These are phyloP conservation scores for Hyaloperonospora brassicae DNA, from an alignment of 352 stramenopile species.

Conservation along the genomic window DNA sequence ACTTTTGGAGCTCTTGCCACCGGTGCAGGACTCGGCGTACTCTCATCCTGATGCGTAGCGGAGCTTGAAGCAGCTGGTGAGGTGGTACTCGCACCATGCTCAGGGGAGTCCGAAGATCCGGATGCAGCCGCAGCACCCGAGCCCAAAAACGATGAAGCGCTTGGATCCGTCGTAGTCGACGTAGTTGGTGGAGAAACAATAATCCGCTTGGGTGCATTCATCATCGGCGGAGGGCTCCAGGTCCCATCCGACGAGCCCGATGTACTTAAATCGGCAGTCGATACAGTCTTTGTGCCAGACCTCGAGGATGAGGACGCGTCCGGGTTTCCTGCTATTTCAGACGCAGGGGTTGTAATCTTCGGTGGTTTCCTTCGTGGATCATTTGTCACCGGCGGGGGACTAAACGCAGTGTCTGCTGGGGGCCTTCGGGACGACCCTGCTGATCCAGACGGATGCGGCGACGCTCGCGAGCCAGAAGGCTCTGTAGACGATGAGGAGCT, in stretches of 20 bases:
- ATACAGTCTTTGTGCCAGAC: constrained; percentile 8
- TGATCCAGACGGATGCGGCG: constrained; percentile 11
- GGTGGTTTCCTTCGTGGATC: constrained; percentile 14
- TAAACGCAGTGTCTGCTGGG: constrained; percentile 13
- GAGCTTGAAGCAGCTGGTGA: constrained; percentile 5
- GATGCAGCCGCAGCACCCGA: constrained; percentile 10
- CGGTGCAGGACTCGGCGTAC: constrained; percentile 23
- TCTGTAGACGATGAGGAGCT: constrained; percentile 10
- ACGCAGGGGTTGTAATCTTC: constrained; percentile 11
- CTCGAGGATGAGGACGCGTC: constrained; percentile 11
- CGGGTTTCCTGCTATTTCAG: neutral
- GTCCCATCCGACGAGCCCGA: constrained; percentile 13
- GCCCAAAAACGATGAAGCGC: constrained; percentile 9
- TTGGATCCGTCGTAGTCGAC: constrained; percentile 2
- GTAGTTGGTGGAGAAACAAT: constrained; percentile 8
- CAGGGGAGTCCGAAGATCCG: constrained; percentile 10
- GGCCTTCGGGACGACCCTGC: constrained; percentile 3
- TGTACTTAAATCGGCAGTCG: constrained; percentile 7
- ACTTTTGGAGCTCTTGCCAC: constrained; percentile 26
- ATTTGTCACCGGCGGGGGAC: constrained; percentile 22
- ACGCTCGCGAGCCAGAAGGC: constrained; percentile 5
- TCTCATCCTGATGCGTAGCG: constrained; percentile 12
- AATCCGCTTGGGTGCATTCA: constrained; percentile 11
- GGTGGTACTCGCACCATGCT: constrained; percentile 3
- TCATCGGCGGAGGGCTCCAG: constrained; percentile 22